Conservation (phyloP, 352 stramenopile genomes). For the Globisporangium echinulatum region DNA sequence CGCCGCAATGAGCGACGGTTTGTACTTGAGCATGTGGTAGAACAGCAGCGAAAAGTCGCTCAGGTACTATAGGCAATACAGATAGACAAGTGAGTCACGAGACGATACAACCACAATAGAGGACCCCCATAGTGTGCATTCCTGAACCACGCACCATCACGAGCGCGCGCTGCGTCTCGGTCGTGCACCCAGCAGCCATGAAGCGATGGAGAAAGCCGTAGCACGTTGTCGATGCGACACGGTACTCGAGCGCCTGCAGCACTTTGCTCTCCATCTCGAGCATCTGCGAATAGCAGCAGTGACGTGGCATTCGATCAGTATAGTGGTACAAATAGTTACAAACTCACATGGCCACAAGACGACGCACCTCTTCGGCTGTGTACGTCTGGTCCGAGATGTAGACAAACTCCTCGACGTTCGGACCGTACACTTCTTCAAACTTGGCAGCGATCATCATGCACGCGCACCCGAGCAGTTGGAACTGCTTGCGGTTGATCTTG, state of each 20-base stretch:
- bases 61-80: slow-evolving; percentile 43
- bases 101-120: not conserved
- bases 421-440: slow-evolving; percentile 96
- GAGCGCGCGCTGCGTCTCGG: slow-evolving; percentile 47
- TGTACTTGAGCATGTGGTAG: slow-evolving; percentile 72
- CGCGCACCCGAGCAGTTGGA: slow-evolving; percentile 95
- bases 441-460: slow-evolving; percentile 96
- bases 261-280: slow-evolving; percentile 79
- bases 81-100: slow-evolving; percentile 1
- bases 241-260: slow-evolving; percentile 68
- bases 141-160: slow-evolving; percentile 37
- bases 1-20: slow-evolving; percentile 61
- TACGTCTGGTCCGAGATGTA: slow-evolving; percentile 98
- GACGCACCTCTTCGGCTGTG: slow-evolving; percentile 63
- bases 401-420: slow-evolving; percentile 92
- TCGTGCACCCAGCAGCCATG: slow-evolving; percentile 43
- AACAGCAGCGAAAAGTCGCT: slow-evolving; percentile 64
- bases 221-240: slow-evolving; percentile 67
- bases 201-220: slow-evolving; percentile 70
- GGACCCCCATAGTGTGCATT: not conserved
- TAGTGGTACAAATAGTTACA: not conserved
- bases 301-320: not conserved
- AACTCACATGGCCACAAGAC: not conserved
- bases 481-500: slow-evolving; percentile 85
- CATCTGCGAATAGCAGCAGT: slow-evolving; percentile 34